Evolutionary conservation across 371 early-diverging fungal genomes (phyloP).

Genomic region (Coemansia linderi): DNA sequence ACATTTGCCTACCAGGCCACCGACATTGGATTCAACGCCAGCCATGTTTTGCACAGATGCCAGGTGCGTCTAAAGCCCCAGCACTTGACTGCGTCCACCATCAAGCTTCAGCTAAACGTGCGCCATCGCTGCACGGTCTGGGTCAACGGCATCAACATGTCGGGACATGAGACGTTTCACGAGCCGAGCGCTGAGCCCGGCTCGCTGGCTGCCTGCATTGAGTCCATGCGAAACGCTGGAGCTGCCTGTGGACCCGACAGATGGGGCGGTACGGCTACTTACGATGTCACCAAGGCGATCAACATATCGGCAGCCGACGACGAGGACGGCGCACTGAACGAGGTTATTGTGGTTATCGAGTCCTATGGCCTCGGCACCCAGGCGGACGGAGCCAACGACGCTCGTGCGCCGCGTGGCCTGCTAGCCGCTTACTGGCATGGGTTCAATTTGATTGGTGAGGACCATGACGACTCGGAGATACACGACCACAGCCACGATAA

Average conservation of each 20-base stretch:
- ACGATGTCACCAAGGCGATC: slow-evolving; percentile 53
- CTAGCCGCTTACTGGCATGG: slow-evolving; percentile 63
- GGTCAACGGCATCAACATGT: slow-evolving; percentile 69
- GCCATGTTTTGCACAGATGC: slow-evolving; percentile 46
- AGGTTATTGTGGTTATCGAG: slow-evolving; percentile 71
- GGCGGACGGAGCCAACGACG: slow-evolving; percentile 75
- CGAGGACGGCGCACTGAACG: slow-evolving; percentile 57
- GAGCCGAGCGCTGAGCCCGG: slow-evolving; percentile 65
- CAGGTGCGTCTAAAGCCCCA: slow-evolving; percentile 45
- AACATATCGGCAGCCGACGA: slow-evolving; percentile 26
- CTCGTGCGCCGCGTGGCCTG: slow-evolving; percentile 76
- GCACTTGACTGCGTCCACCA: slow-evolving; percentile 30
- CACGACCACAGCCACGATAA: slow-evolving; percentile 38
- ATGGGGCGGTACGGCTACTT: slow-evolving; percentile 59
- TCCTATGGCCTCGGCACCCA: slow-evolving; percentile 77
- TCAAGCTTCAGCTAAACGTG: slow-evolving; percentile 63
- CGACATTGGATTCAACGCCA: slow-evolving; percentile 38
- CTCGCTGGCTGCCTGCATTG: slow-evolving; percentile 27
- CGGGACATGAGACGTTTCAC: slow-evolving; percentile 80
- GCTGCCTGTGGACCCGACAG: slow-evolving; percentile 74
- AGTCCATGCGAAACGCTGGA: slow-evolving; percentile 30
- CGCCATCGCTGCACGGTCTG: slow-evolving; percentile 73
- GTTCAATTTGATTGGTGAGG: slow-evolving; percentile 45
- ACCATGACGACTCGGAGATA: slow-evolving; percentile 50
- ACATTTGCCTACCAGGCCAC: slow-evolving; percentile 47